A percentile compares a stretch with the other conserved stretches of the same genome.
Evolutionary conservation across 495 filamentous ascomycete species (phyloP).

Genomic region (Aspergillus bridgeri): DNA sequence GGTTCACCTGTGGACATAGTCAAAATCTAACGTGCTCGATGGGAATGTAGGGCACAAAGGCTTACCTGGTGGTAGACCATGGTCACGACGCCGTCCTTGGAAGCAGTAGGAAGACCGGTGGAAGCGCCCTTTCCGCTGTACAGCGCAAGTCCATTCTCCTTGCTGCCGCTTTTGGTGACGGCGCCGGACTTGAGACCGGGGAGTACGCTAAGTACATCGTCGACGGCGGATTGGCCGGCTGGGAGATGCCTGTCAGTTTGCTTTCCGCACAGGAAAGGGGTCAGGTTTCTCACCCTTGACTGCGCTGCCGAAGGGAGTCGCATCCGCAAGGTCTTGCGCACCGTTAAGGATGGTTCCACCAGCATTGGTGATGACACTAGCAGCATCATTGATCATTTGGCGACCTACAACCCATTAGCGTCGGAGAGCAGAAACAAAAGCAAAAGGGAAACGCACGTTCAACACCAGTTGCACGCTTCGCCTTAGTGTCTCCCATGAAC

Average conservation of each 20-base stretch:
- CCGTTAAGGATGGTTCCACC: conserved; percentile 29
- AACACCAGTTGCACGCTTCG: not conserved
- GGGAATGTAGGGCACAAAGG: no score
- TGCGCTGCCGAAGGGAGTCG: conserved; percentile 9
- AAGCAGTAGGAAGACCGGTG: conserved; percentile 49
- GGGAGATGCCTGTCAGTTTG: not conserved
- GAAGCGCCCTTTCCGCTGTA: conserved; percentile 38
- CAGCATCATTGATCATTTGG: conserved; percentile 12
- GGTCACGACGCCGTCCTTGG: conserved; percentile 48
- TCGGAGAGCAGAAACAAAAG: not conserved
- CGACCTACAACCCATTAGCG: conserved; percentile 10
- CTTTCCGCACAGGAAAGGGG: not conserved
- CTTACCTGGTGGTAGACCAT: conserved; percentile 35
- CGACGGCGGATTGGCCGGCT: conserved; percentile 13
- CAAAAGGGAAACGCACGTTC: not conserved
- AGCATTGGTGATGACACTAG: conserved; percentile 15
- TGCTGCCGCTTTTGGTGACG: conserved; percentile 27
- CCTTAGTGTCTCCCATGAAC: not conserved
- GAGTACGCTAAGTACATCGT: conserved; percentile 8
- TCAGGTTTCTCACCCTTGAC: conserved; percentile 5
- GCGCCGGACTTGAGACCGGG: conserved; percentile 8
- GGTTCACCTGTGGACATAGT: conserved; percentile 29
- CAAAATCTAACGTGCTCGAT: not conserved
- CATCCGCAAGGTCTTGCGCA: conserved; percentile 10
- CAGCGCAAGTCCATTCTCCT: conserved; percentile 41